Evolutionary conservation across 352 stramenopile genomes (phyloP).

Genomic region (Pythium dissimile): DNA sequence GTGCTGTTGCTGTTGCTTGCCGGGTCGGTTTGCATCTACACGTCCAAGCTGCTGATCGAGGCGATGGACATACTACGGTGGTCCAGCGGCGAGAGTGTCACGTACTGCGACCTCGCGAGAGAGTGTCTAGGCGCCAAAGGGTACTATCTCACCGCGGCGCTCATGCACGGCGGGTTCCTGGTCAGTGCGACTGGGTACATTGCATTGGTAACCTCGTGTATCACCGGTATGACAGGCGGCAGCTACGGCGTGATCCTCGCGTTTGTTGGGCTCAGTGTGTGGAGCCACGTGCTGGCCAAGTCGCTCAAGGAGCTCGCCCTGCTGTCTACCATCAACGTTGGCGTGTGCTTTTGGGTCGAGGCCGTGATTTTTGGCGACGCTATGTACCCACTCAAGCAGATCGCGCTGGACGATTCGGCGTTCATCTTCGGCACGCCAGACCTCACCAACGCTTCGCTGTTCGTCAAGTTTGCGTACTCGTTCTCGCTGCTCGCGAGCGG

Average conservation of each 20-base stretch:
- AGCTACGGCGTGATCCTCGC: constrained; percentile 52
- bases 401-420: constrained; percentile 50
- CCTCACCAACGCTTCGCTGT: constrained; percentile 42
- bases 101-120: constrained; percentile 64
- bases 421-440: constrained; percentile 71
- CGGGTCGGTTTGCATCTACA: constrained; percentile 51
- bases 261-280: constrained; percentile 46
- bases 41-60: constrained; percentile 61
- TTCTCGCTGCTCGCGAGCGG: constrained; percentile 62
- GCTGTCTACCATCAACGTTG: constrained; percentile 72
- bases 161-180: constrained; percentile 59
- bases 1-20: constrained; percentile 56
- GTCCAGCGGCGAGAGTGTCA: constrained; percentile 55
- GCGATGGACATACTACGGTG: constrained; percentile 69
- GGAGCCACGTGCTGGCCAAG: constrained; percentile 64
- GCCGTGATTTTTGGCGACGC: constrained; percentile 77
- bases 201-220: constrained; percentile 48
- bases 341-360: constrained; percentile 77
- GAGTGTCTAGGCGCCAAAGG: constrained; percentile 57
- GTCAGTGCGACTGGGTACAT: constrained; percentile 60
- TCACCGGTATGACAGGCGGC: constrained; percentile 56
- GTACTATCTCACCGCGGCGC: constrained; percentile 32
- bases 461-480: constrained; percentile 68
- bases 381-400: constrained; percentile 80
- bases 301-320: constrained; percentile 54